Evolutionary conservation across 2,329 filamentous ascomycete species (phyloP).

Genomic region (Fusarium stilboides): DNA sequence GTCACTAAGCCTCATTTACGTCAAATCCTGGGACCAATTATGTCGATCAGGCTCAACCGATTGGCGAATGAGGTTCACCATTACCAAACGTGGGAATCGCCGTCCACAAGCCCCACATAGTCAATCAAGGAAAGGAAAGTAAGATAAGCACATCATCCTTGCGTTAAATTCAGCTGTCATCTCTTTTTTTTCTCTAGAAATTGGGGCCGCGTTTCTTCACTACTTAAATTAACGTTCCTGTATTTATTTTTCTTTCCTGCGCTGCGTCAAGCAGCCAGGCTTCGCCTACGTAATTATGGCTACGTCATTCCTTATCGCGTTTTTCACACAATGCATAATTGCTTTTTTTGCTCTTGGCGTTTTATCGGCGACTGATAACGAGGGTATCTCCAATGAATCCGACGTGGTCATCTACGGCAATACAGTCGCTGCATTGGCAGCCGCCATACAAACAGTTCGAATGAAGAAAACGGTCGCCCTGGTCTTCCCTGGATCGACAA

Average conservation of each 20-base stretch:
- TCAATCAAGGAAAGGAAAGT: neutral
- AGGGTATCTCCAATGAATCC: slow-evolving; percentile 14
- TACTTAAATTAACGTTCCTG: neutral
- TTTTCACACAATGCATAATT: neutral
- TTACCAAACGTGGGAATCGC: slow-evolving; percentile 24
- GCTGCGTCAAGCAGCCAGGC: neutral
- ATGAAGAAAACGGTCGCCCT: slow-evolving; percentile 39
- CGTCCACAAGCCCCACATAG: slow-evolving; percentile 15
- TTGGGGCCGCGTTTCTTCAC: neutral
- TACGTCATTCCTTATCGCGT: neutral
- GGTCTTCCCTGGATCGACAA: slow-evolving; percentile 24
- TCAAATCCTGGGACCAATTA: slow-evolving; percentile 15
- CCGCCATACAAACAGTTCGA: slow-evolving; percentile 37
- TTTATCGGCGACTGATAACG: neutral
- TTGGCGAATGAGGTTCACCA: slow-evolving; percentile 4
- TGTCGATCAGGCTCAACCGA: slow-evolving; percentile 1
- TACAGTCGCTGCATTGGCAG: slow-evolving; percentile 39
- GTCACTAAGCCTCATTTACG: too few species aligned
- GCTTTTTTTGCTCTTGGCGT: neutral
- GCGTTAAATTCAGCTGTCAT: neutral
- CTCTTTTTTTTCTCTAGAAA: neutral
- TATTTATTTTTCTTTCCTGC: neutral
- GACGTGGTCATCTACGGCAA: slow-evolving; percentile 43
- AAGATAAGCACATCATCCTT: neutral
- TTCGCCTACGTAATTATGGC: too few species aligned